Conservation (phyloP, 768 basidiomycete species). For the Scleroderma citrinum region DNA sequence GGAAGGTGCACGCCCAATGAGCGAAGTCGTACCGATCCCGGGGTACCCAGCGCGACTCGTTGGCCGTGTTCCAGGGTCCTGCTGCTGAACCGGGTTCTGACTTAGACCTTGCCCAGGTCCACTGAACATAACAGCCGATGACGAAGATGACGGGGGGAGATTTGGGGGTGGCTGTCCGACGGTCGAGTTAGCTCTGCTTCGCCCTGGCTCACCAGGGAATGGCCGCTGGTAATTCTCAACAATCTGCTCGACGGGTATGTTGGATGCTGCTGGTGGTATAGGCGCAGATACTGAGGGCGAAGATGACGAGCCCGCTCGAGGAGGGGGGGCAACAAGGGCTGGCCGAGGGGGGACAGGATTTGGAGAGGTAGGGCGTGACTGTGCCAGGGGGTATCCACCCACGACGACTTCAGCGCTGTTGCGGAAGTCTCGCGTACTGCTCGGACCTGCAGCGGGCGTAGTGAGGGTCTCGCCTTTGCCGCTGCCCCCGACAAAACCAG, state of each 20-base stretch:
- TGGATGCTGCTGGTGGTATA: conserved; percentile 32
- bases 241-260: conserved; percentile 67
- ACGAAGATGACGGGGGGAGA: conserved; percentile 6
- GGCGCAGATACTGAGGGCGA: conserved; percentile 1
- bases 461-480: conserved; percentile 7
- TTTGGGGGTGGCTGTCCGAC: conserved; percentile 23
- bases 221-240: conserved; percentile 74
- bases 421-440: conserved; percentile 54
- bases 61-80: conserved; percentile 44
- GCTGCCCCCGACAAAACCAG: neutral
- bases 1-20: conserved; percentile 22
- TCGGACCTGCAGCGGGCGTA: conserved; percentile 15
- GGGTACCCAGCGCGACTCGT: conserved; percentile 63
- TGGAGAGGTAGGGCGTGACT: conserved; percentile 72
- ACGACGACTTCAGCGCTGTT: conserved; percentile 74
- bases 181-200: conserved; percentile 47
- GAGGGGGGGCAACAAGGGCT: conserved; percentile 67
- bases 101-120: neutral
- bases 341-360: conserved; percentile 52
- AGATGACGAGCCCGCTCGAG: conserved; percentile 9
- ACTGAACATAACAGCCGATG: neutral
- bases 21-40: conserved; percentile 74
- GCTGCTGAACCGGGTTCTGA: conserved; percentile 19
- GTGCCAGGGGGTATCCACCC: conserved; percentile 60
- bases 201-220: conserved; percentile 74